These are phyloP conservation scores for Boletus sensibilis DNA, from an alignment of 768 basidiomycete species.

Conservation along the genomic window DNA sequence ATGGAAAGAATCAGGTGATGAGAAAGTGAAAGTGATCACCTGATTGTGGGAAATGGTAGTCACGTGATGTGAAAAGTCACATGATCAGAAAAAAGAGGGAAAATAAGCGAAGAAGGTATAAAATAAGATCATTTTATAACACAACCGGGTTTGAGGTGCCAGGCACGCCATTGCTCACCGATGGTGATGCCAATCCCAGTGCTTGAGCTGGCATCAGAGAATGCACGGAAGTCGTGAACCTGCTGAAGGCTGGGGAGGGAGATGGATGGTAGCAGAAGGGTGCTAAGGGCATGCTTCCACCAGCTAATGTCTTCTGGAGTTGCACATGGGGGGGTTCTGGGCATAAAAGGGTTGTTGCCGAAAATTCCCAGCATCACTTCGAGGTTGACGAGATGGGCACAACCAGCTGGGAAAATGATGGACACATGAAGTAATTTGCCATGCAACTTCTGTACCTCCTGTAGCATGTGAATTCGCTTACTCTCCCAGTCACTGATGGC, in stretches of 20 bases:
- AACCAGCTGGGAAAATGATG: constrained; percentile 29
- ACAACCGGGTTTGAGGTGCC: too few species aligned
- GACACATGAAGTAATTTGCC: constrained; percentile 25
- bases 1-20: too few species aligned
- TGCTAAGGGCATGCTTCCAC: not conserved
- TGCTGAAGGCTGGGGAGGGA: not conserved
- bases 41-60: too few species aligned
- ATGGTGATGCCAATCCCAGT: constrained; percentile 38
- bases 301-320: rapidly evolving
- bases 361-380: constrained; percentile 36
- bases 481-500: rapidly evolving
- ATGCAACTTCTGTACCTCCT: not conserved
- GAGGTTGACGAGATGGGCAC: constrained; percentile 9
- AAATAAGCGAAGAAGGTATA: too few species aligned
- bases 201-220: constrained; percentile 42
- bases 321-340: constrained; percentile 2
- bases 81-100: too few species aligned
- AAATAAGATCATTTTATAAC: too few species aligned
- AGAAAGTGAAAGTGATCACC: too few species aligned
- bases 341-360: constrained; percentile 31
- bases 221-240: constrained; percentile 7
- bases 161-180: not conserved
- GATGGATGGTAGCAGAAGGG: not conserved
- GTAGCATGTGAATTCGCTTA: not conserved
- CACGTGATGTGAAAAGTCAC: too few species aligned